Base-by-base conservation (phyloP, 108 stramenopile species). In the Cylindrotheca closterium region DNA sequence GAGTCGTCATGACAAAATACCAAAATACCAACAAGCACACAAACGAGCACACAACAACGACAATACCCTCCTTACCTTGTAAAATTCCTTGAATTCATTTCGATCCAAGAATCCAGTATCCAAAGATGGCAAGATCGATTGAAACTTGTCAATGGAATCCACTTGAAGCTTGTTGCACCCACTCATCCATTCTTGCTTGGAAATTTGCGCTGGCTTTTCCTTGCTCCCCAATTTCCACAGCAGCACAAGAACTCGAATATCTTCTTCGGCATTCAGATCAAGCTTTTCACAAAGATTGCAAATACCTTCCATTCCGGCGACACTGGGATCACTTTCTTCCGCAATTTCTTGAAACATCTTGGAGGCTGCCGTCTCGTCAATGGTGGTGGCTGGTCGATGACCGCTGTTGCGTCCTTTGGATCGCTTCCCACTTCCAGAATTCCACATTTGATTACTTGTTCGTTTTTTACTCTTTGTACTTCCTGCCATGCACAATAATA, bases 81-180 rank as follows among this genome's bases (percentile, higher is more conserved):
- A 93, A 83, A 93, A 93, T n/a, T 90, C 88, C 70, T 79, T 88
- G 56, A 96, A 94, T 63, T 93, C 92, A 2, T 63, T 63, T 25
- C 47, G 60, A 57, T 93, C 93, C 79, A 96, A 70, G 71, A 96
- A 96, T 23, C 96, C 96, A 51, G 81, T 84, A 53, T 94, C 93
- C 60, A 94, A 70, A 17, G 74, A 63, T 0, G 93, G 90, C 23
- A 94, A 37, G 12, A 92, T 58, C 7, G 34, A 61, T 47, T 77
- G 75, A 34, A 94, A 75, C 62, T 83, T 89, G 3, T 70, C 73
- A 46, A 90, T 68, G 26, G 76, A 77, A 79, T 86, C 85, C 24
- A 92, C 57, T 58, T 71, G 55, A 28, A 87, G 37, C 23, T 68
- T 65, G 23, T 58, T 46, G 70, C 93, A 88, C 17, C 84, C 88